These are phyloP conservation scores for Penicillium turbatum DNA, from an alignment of 495 filamentous ascomycete genomes.

Conservation along the genomic window DNA sequence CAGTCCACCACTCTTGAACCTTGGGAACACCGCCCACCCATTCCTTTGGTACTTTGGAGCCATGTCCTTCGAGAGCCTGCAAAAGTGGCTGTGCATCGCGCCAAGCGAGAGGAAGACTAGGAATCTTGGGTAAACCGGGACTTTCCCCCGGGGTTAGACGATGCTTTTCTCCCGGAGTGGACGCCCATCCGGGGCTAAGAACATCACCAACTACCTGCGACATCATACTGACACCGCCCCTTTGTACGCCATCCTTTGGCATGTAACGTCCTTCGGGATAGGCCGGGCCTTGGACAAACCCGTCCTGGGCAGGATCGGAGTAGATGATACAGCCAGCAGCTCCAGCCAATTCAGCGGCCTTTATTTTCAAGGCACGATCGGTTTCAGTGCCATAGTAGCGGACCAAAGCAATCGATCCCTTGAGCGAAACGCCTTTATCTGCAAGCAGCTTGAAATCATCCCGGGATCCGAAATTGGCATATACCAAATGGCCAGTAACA, in stretches of 20 bases:
- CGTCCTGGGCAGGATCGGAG: constrained; percentile 79
- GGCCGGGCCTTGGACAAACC: constrained; percentile 61
- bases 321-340: constrained; percentile 88
- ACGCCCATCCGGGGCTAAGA: constrained; percentile 81
- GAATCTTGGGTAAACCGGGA: constrained; percentile 71
- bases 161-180: constrained; percentile 59
- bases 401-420: constrained; percentile 80
- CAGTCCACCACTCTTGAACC: constrained; percentile 77
- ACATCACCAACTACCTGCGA: constrained; percentile 83
- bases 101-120: constrained; percentile 84
- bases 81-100: constrained; percentile 79
- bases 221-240: constrained; percentile 78
- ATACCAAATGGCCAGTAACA: constrained; percentile 87
- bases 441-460: constrained; percentile 73
- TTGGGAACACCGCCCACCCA: constrained; percentile 76
- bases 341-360: constrained; percentile 79
- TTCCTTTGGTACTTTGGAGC: constrained; percentile 60
- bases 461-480: constrained; percentile 84
- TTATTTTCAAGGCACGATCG: constrained; percentile 76
- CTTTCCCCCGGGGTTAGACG: constrained; percentile 65
- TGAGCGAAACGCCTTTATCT: constrained; percentile 65
- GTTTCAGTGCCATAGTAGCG: constrained; percentile 70
- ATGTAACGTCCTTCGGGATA: constrained; percentile 74
- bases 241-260: constrained; percentile 74
- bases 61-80: constrained; percentile 70